Conservation (phyloP, 2,329 filamentous ascomycete species). For the Monosporascus sp. region DNA sequence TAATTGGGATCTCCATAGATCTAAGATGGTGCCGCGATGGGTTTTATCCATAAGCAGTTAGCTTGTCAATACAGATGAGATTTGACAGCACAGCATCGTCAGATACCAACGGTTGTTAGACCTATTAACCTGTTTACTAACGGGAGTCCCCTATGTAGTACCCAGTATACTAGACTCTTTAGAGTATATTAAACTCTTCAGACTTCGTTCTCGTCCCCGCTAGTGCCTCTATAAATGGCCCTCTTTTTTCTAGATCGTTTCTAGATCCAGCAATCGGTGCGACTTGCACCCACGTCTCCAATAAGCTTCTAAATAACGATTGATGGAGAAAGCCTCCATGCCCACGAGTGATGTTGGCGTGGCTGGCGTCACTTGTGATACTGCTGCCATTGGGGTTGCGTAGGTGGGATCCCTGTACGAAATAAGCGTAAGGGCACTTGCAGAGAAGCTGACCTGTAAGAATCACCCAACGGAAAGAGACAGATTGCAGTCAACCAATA, state of each 20-base stretch:
- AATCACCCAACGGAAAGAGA: slow-evolving; percentile 12
- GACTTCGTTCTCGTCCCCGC: neutral
- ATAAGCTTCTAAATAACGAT: neutral
- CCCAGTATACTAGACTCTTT: neutral
- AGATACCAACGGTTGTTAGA: neutral
- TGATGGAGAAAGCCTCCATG: neutral
- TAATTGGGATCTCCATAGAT: neutral
- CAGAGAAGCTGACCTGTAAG: slow-evolving; percentile 18
- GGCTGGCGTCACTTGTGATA: slow-evolving; percentile 18
- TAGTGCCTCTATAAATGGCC: neutral
- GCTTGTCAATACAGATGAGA: neutral
- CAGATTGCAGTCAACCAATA: slow-evolving; percentile 9
- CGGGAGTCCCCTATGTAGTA: neutral
- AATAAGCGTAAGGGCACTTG: slow-evolving; percentile 4
- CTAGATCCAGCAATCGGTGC: neutral
- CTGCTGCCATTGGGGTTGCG: neutral
- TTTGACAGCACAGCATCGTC: neutral
- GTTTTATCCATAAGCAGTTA: neutral
- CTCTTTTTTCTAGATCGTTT: neutral
- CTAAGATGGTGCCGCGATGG: neutral
- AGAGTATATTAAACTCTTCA: too few relatives aligned
- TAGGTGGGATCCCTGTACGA: slow-evolving; percentile 12
- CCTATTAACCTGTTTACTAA: neutral
- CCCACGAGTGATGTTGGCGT: neutral
- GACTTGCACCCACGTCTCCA: neutral